A percentile compares a stretch with the other conserved stretches of the same genome.
These are phyloP conservation scores for Xylaria sp. DNA, from an alignment of 2,329 filamentous ascomycete genomes.

Conservation along the genomic window DNA sequence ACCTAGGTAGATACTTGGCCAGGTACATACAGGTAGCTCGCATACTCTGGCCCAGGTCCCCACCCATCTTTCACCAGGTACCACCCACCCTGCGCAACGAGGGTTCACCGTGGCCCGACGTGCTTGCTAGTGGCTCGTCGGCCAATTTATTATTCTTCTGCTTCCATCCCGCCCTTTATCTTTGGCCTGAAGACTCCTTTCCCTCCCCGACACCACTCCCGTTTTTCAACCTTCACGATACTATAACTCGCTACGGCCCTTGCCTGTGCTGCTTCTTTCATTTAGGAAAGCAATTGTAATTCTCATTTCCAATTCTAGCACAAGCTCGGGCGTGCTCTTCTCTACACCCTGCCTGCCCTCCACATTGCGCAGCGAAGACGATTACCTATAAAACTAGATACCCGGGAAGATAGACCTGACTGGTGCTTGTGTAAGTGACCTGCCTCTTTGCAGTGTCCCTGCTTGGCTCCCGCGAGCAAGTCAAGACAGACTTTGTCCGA, in stretches of 20 bases:
- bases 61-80: slow-evolving; percentile 11
- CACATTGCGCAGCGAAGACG: background rate
- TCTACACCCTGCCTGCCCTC: slow-evolving; percentile 7
- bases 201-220: slow-evolving; percentile 15
- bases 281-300: slow-evolving; percentile 24
- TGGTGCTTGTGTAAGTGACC: slow-evolving; percentile 29
- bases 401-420: slow-evolving; percentile 26
- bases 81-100: background rate
- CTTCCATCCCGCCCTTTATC: slow-evolving; percentile 14
- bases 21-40: too few relatives aligned
- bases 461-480: background rate
- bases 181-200: slow-evolving; percentile 9
- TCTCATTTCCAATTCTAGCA: slow-evolving; percentile 7
- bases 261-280: slow-evolving; percentile 21
- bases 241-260: slow-evolving; percentile 7
- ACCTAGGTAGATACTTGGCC: background rate
- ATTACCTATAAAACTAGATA: slow-evolving; percentile 20
- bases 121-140: slow-evolving; percentile 17
- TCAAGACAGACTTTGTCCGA: background rate
- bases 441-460: background rate
- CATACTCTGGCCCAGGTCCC: slow-evolving; percentile 4
- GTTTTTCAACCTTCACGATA: slow-evolving; percentile 1
- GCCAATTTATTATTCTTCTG: slow-evolving; percentile 23
- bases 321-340: slow-evolving; percentile 7
- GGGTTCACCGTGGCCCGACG: slow-evolving; percentile 12